These are phyloP conservation scores for Aspergillus nanangensis DNA, from an alignment of 495 filamentous ascomycete species.

Conservation along the genomic window DNA sequence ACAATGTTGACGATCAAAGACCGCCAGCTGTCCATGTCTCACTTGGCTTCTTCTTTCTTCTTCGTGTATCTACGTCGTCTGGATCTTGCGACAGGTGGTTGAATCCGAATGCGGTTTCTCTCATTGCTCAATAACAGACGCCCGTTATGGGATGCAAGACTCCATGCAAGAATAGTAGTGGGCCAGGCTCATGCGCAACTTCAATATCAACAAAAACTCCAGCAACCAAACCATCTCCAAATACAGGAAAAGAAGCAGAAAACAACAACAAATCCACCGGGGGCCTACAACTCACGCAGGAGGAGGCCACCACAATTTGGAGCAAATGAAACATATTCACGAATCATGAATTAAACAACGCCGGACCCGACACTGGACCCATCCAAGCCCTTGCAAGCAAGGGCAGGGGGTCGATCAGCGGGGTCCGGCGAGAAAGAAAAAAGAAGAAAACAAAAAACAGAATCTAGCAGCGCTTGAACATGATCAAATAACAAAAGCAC, in stretches of 20 bases:
- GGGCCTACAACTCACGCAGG: background rate
- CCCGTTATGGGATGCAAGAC: conserved; percentile 2
- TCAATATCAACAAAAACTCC: background rate
- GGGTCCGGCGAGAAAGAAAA: background rate
- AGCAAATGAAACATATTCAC: background rate
- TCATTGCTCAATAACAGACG: too few species aligned
- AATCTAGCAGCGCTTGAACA: too few species aligned
- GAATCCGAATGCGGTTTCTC: too few species aligned
- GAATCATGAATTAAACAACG: background rate
- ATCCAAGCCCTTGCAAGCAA: background rate
- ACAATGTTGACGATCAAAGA: too few species aligned
- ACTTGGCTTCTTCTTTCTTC: too few species aligned
- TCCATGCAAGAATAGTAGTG: background rate
- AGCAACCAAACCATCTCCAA: background rate
- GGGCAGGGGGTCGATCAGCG: background rate
- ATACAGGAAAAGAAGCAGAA: background rate
- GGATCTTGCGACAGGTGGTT: too few species aligned
- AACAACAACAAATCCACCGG: background rate
- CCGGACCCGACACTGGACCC: background rate
- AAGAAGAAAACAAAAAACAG: background rate
- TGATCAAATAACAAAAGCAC: background rate
- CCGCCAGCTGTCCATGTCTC: too few species aligned
- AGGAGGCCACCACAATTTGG: background rate
- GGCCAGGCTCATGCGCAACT: conserved; percentile 3
- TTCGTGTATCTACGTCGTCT: too few species aligned